Base-by-base conservation (phyloP, 805 yeast species). In the Debaryomyces hansenii region DNA sequence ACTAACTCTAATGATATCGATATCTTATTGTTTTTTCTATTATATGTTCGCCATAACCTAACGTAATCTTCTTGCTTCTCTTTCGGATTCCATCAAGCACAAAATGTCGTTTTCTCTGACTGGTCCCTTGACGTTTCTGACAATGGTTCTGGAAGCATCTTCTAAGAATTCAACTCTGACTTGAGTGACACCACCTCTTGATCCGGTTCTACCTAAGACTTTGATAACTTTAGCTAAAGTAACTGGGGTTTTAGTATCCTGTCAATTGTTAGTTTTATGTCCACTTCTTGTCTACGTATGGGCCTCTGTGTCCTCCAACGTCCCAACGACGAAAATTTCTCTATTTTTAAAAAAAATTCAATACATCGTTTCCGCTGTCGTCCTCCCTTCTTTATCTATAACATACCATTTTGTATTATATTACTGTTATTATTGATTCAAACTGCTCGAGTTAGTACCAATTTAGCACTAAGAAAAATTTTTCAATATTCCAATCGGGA, bases 171-270 rank as follows among this genome's bases (percentile, higher is more conserved):
- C 76, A 55, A 72, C 77, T 67, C 77, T 69, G 57, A 72, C 77
- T 63, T 72, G 77, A 62, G 77, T 72, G 60, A 72, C 77, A 70
- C 97, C 97, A 87, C 98, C 98, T 83, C 98, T 92, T 77, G 99
- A 92, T 77, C 99, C 99, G 86, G 99, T 92, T 82, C 99, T 92
- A 78, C 98, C 98, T 79, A 92, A 85, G 77, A 92, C 98, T 84
- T 92, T 94, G 80, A 90, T 90, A 74, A 92, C 99, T 85, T 92
- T 92, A 76, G 98, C 99, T 79, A 92, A 89, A 83, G 96, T 94
- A 71, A 92, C 97, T 75, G 96, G 96, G 78, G 89, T 84, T 75
- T 82, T 78, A 59, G 81, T 71, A 67, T 78, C 83, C 83, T 72
- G 40, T 1, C 34, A 21, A 45, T 31, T 48, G 54, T 50, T 48